Conservation (phyloP, 2,329 filamentous ascomycete species). For the Hortaea sp. region DNA sequence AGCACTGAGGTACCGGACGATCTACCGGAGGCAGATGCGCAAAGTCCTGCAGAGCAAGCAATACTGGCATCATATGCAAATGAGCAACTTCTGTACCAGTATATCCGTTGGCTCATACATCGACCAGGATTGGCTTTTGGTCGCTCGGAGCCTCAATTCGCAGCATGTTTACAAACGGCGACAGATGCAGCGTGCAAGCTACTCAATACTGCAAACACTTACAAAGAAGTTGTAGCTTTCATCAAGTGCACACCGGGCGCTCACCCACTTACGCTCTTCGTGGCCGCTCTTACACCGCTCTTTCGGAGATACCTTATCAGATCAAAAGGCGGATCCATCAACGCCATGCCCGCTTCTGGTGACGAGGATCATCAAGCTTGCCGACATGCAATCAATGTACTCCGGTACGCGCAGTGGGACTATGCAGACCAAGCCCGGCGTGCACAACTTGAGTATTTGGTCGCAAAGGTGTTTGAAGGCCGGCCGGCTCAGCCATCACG, state of each 20-base stretch:
- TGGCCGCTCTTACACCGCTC: slow-evolving; percentile 3
- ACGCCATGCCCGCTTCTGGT: neutral
- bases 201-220: neutral
- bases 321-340: neutral
- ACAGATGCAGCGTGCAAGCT: slow-evolving; percentile 3
- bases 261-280: slow-evolving; percentile 4
- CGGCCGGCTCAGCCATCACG: neutral
- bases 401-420: neutral
- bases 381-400: neutral
- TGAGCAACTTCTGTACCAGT: slow-evolving; percentile 6
- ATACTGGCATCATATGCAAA: slow-evolving; percentile 4
- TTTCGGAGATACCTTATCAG: slow-evolving; percentile 1
- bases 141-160: slow-evolving; percentile 1
- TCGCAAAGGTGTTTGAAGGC: neutral
- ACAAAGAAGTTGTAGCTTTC: neutral
- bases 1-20: slow-evolving; percentile 3
- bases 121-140: slow-evolving; percentile 4
- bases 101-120: slow-evolving; percentile 7
- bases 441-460: neutral
- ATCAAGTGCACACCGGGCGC: slow-evolving; percentile 2
- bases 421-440: neutral
- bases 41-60: slow-evolving; percentile 4
- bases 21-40: slow-evolving; percentile 3
- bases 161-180: slow-evolving; percentile 3
- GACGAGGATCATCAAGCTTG: neutral